phyloP scores from a whole-genome alignment of 2,329 filamentous ascomycete species.

The Fusarium papillatum region DNA sequence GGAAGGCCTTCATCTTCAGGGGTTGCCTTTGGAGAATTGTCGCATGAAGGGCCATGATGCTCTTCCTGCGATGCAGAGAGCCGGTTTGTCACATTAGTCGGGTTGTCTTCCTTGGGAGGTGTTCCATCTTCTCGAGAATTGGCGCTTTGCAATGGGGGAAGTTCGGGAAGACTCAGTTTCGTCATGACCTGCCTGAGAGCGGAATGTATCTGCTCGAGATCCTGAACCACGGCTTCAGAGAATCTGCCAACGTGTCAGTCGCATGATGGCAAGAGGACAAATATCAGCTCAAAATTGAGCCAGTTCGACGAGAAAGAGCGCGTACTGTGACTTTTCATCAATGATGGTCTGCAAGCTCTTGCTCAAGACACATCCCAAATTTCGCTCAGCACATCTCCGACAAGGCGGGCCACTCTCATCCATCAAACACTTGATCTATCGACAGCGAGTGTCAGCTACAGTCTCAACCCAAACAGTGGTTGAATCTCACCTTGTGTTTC shows the following conservation, averaged over 20 bases:
- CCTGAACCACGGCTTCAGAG: slow-evolving; percentile 39
- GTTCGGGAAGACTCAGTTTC: slow-evolving; percentile 42
- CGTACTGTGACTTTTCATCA: slow-evolving; percentile 55
- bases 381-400: slow-evolving; percentile 52
- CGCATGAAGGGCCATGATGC: slow-evolving; percentile 42
- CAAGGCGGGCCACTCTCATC: slow-evolving; percentile 55
- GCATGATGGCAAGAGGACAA: too few relatives aligned
- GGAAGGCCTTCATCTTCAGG: slow-evolving; percentile 52
- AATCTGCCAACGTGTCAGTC: background rate
- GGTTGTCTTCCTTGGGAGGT: slow-evolving; percentile 37
- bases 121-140: slow-evolving; percentile 41
- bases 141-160: slow-evolving; percentile 36
- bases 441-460: background rate
- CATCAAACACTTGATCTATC: slow-evolving; percentile 57
- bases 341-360: slow-evolving; percentile 58
- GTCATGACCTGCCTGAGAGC: slow-evolving; percentile 42
- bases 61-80: slow-evolving; percentile 32
- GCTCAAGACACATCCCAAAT: slow-evolving; percentile 54
- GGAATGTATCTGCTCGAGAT: slow-evolving; percentile 43
- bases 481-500: slow-evolving; percentile 53
- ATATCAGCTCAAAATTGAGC: too few relatives aligned
- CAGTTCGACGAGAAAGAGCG: too few relatives aligned
- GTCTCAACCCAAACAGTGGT: accelerated
- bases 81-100: slow-evolving; percentile 7
- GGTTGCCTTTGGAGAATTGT: slow-evolving; percentile 45